Evolutionary conservation across 176 grass and related monocot species (phyloP), one percentile per base, ranked within the genome.

Genomic region (Puccinellia tenuiflora): DNA sequence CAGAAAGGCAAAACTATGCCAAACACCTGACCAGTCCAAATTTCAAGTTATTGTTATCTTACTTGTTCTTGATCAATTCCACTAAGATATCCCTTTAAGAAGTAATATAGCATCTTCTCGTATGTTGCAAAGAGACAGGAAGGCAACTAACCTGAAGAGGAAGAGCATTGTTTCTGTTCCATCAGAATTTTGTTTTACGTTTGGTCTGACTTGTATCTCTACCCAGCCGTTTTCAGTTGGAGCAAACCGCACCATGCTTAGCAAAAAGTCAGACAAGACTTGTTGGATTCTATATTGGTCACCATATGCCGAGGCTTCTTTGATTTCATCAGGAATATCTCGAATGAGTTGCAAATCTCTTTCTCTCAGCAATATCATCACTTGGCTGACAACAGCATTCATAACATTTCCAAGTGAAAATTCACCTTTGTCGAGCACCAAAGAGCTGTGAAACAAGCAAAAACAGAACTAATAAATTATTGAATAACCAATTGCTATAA

Each of bases 321-420:
- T 99, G 63, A 96, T 92, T 92, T 99, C 93, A 71, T 96, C 96
- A 83, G 96, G 96, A 80, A 99, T 96, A 84, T 99, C 91, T 76
- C 96, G 89, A 72, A 99, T 96, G 81, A 98, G 84, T 85, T 98
- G 89, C 72, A 98, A 78, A 52, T 88, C 93, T 81, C 68, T 98
- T 86, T 98, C 89, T 90, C 91, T 92, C 76, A 98, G 84, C 68
- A 90, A 87, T 87, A 96, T 78, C 96, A 98, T 96, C 51, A 91
- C 96, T 93, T 98, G 96, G 74, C 93, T 96, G 38, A 98, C 93
- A 85, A 98, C 91, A 85, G 96, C 89, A 75, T 96, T 93, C 63
- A 98, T 92, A 55, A 98, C 81, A 75, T 75, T 88, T 77, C 85
- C 96, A 67, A 98, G 79, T 80, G 78, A 82, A 92, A 98, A 98